Percentiles rank a stretch among this genome's conserved stretches.
phyloP scores from a whole-genome alignment of 2,329 filamentous ascomycete genomes.

The Ophiostoma angusticollis region DNA sequence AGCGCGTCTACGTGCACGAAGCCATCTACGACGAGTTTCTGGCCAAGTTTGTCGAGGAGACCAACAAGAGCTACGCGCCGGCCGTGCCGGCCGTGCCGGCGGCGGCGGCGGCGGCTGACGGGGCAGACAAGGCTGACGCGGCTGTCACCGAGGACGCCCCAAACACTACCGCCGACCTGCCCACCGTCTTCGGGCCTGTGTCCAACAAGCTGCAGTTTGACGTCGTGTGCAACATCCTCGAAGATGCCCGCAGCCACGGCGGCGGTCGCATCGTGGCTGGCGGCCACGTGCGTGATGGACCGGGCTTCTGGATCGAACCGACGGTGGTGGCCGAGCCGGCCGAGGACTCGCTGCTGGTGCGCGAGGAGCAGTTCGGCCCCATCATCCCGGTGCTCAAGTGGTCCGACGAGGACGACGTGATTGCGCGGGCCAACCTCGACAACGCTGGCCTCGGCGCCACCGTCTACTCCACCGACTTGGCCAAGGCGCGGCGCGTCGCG shows the following conservation, averaged over 20 bases:
- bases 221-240: conserved; percentile 41
- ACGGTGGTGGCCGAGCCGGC: conserved; percentile 46
- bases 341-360: conserved; percentile 40
- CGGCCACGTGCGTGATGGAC: conserved; percentile 26
- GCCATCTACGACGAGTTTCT: conserved; percentile 35
- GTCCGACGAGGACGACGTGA: conserved; percentile 46
- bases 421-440: conserved; percentile 40
- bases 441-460: conserved; percentile 43
- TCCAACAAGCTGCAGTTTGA: conserved; percentile 55
- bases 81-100: conserved; percentile 20
- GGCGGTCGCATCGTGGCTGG: conserved; percentile 34
- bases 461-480: conserved; percentile 42
- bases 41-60: conserved; percentile 28
- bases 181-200: conserved; percentile 34
- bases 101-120: conserved; percentile 30
- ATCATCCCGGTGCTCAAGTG: conserved; percentile 51
- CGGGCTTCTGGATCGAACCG: conserved; percentile 45
- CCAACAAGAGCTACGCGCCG: conserved; percentile 19
- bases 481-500: conserved; percentile 37
- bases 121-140: too few species aligned
- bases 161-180: conserved; percentile 25
- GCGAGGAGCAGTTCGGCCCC: conserved; percentile 50
- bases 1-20: conserved; percentile 42
- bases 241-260: conserved; percentile 40
- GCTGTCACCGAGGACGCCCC: too few species aligned